phyloP scores from a whole-genome alignment of 257 asterid species.

The Petrea volubilis region DNA sequence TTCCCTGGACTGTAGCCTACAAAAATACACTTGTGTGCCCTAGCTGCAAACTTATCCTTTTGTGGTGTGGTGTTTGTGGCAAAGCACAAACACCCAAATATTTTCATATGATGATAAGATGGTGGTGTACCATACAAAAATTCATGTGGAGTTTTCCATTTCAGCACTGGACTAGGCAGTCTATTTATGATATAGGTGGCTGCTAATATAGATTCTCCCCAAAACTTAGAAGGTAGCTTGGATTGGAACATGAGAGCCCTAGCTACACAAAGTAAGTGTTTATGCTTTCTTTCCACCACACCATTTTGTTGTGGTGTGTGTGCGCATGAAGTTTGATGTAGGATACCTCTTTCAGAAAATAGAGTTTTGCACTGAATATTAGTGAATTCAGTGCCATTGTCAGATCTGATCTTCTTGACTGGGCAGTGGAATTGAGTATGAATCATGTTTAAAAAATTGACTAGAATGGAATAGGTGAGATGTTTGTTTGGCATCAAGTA shows the following conservation, averaged over 20 bases:
- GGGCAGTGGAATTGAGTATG: not conserved
- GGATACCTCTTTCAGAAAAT: not conserved
- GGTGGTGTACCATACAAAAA: too few relatives aligned
- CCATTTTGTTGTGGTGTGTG: not conserved
- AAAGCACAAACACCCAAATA: too few relatives aligned
- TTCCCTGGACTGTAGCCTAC: not conserved
- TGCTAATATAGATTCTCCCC: not conserved
- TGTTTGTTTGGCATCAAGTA: too few relatives aligned
- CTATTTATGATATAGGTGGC: not conserved
- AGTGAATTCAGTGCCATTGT: not conserved
- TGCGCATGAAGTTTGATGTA: not conserved
- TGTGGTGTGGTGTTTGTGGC: not conserved
- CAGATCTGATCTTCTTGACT: not conserved
- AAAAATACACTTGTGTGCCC: not conserved
- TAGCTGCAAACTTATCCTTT: not conserved
- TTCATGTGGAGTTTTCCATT: too few relatives aligned
- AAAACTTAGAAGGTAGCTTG: not conserved
- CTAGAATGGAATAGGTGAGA: too few relatives aligned
- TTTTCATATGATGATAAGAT: too few relatives aligned
- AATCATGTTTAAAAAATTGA: not conserved
- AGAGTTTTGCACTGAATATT: too few relatives aligned
- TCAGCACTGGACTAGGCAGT: too few relatives aligned
- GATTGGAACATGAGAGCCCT: not conserved
- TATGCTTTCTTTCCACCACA: not conserved
- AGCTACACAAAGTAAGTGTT: not conserved